Evolutionary conservation across 768 basidiomycete species (phyloP).

Genomic region (Terana coerulea): DNA sequence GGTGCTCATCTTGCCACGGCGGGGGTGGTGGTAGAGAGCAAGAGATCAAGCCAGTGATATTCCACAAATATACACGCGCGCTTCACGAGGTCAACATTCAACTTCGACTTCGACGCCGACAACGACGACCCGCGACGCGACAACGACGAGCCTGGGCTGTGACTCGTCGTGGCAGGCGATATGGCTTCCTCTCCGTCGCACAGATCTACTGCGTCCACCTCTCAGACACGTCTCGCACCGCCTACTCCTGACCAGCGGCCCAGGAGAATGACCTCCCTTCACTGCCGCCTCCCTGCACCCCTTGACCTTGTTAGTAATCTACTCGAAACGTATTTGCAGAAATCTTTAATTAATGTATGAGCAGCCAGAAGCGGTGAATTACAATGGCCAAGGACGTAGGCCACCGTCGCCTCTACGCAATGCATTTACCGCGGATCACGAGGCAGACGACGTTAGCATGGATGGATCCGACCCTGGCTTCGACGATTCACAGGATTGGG

Average conservation of each 20-base stretch:
- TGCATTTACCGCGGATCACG: slow-evolving; percentile 51
- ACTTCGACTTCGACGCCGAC: slow-evolving; percentile 23
- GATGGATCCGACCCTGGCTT: slow-evolving; percentile 25
- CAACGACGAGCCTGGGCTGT: slow-evolving; percentile 20
- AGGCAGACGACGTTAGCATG: slow-evolving; percentile 41
- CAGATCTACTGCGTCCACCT: slow-evolving; percentile 19
- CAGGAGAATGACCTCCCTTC: slow-evolving; percentile 33
- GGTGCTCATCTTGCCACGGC: slow-evolving; percentile 31
- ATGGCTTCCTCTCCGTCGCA: slow-evolving; percentile 28
- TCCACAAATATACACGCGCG: slow-evolving; percentile 11
- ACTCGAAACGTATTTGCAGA: not conserved
- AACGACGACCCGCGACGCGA: slow-evolving; percentile 17
- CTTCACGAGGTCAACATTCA: slow-evolving; percentile 9
- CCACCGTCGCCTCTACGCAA: slow-evolving; percentile 75
- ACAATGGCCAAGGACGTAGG: slow-evolving; percentile 35
- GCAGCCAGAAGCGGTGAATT: slow-evolving; percentile 41
- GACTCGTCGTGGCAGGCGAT: slow-evolving; percentile 21
- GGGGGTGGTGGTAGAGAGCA: slow-evolving; percentile 11
- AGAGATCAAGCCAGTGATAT: not conserved
- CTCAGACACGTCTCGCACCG: slow-evolving; percentile 24
- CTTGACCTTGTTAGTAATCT: slow-evolving; percentile 36
- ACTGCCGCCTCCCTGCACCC: slow-evolving; percentile 36
- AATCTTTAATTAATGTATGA: slow-evolving; percentile 6
- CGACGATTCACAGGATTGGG: slow-evolving; percentile 46
- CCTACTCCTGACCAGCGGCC: slow-evolving; percentile 18